A percentile compares a stretch with the other conserved stretches of the same genome.
Conservation (phyloP, 768 basidiomycete species). For the Hirschioporus abietinus region DNA sequence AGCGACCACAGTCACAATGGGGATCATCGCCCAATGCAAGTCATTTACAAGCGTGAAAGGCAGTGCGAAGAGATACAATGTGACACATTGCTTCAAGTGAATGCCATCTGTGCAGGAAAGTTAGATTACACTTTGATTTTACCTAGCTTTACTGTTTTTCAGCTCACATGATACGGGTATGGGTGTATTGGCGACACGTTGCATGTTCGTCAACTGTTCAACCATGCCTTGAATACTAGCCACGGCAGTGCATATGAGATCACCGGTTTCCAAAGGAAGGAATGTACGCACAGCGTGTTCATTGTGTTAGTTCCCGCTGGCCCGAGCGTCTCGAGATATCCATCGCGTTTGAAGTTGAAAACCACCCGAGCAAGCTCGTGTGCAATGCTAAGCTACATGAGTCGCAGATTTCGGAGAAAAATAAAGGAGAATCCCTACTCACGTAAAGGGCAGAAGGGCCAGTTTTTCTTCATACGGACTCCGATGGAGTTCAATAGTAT, state of each 20-base stretch:
- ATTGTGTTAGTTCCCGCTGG: slow-evolving; percentile 84
- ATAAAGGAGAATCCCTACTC: slow-evolving; percentile 19
- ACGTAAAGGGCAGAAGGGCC: slow-evolving; percentile 75
- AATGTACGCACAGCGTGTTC: slow-evolving; percentile 49
- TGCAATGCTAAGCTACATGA: slow-evolving; percentile 49
- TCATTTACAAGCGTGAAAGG: slow-evolving; percentile 83
- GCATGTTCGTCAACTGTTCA: slow-evolving; percentile 81
- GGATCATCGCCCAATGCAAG: slow-evolving; percentile 78
- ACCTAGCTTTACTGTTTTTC: slow-evolving; percentile 3
- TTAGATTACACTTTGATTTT: slow-evolving; percentile 14
- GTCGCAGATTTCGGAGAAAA: neutral
- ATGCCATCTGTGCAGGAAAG: slow-evolving; percentile 57
- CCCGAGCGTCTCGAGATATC: slow-evolving; percentile 83
- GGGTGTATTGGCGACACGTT: slow-evolving; percentile 86
- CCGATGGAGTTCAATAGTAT: slow-evolving; percentile 55
- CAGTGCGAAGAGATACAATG: slow-evolving; percentile 84
- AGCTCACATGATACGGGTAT: slow-evolving; percentile 69
- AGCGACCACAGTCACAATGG: slow-evolving; percentile 80
- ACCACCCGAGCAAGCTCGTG: slow-evolving; percentile 70
- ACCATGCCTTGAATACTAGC: slow-evolving; percentile 72
- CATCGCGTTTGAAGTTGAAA: slow-evolving; percentile 73
- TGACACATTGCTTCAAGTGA: slow-evolving; percentile 94
- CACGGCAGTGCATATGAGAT: neutral
- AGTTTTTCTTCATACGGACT: slow-evolving; percentile 56
- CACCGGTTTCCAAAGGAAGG: slow-evolving; percentile 1